phyloP scores from a whole-genome alignment of 2,329 filamentous ascomycete species.

The Calonectria multiphialidica region DNA sequence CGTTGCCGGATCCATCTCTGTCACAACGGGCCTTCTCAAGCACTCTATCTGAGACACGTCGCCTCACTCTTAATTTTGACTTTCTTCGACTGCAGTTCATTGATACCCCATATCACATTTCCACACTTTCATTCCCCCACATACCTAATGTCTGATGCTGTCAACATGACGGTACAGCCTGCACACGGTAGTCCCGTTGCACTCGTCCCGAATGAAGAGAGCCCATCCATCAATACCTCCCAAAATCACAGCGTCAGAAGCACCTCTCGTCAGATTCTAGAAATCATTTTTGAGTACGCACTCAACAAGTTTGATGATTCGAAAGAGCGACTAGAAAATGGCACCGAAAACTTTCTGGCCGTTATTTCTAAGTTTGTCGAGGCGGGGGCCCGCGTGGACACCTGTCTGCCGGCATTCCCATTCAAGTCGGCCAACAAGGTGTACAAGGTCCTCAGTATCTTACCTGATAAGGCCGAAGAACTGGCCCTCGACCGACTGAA shows the following conservation, averaged over 20 bases:
- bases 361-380: constrained; percentile 40
- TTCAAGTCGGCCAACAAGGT: constrained; percentile 51
- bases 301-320: constrained; percentile 44
- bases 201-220: not conserved
- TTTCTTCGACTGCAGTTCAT: not conserved
- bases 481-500: constrained; percentile 43
- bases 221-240: not conserved
- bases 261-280: constrained; percentile 32
- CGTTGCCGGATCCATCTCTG: not conserved
- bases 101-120: not conserved
- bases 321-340: constrained; percentile 26
- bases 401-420: constrained; percentile 47
- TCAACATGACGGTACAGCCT: not conserved
- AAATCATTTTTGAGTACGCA: constrained; percentile 42
- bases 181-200: not conserved
- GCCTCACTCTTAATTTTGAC: too few relatives aligned
- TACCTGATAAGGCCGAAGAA: constrained; percentile 49
- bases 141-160: not conserved
- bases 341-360: constrained; percentile 37
- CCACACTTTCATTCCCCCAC: not conserved
- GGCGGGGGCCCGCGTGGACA: constrained; percentile 29
- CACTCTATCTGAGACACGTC: not conserved
- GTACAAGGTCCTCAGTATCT: constrained; percentile 45
- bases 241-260: constrained; percentile 14
- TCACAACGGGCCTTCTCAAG: not conserved